Percentiles rank a stretch among this genome's conserved stretches.
phyloP scores from a whole-genome alignment of 2,329 filamentous ascomycete genomes.

The Fusarium kyushuense region DNA sequence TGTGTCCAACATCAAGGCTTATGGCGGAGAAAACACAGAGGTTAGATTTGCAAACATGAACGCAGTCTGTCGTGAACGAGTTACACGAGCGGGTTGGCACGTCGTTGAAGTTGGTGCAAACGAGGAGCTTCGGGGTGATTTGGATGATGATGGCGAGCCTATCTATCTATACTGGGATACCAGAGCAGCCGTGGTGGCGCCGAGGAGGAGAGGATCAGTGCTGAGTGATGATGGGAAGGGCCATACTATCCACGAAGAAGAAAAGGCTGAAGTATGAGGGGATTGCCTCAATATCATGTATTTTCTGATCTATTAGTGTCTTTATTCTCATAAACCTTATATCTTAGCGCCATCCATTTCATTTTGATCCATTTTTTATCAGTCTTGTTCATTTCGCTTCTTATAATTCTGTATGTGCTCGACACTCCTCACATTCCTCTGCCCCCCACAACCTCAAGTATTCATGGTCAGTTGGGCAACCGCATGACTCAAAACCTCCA shows the following conservation, averaged over 20 bases:
- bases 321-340: too few relatives aligned
- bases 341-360: too few relatives aligned
- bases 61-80: constrained; percentile 55
- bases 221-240: constrained; percentile 33
- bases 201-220: constrained; percentile 30
- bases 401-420: too few relatives aligned
- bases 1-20: constrained; percentile 61
- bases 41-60: constrained; percentile 63
- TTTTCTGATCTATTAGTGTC: not conserved
- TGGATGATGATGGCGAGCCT: not conserved
- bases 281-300: not conserved
- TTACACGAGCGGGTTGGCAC: constrained; percentile 55
- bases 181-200: constrained; percentile 29
- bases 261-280: constrained; percentile 27
- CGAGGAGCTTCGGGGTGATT: constrained; percentile 12
- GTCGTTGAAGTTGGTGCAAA: constrained; percentile 28
- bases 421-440: too few relatives aligned
- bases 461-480: too few relatives aligned
- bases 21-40: constrained; percentile 60
- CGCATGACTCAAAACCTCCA: too few relatives aligned
- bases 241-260: constrained; percentile 20
- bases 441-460: too few relatives aligned
- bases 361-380: too few relatives aligned
- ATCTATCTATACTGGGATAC: constrained; percentile 36
- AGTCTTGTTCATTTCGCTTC: too few relatives aligned